Percentiles rank a stretch among this genome's conserved stretches.
Conservation (phyloP, 805 yeast genomes). For the Saturnispora sanitii region DNA sequence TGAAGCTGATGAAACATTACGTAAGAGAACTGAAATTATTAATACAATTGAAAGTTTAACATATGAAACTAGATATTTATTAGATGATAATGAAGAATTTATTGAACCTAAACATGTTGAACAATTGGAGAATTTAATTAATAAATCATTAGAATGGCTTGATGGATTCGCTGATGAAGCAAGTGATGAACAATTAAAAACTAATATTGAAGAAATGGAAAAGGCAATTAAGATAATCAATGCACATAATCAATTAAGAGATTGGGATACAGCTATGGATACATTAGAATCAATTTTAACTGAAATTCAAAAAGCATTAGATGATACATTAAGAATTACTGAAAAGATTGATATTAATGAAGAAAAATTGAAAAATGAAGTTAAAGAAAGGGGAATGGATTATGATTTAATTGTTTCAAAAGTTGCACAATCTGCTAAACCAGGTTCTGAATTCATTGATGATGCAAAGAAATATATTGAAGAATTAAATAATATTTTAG, state of each 20-base stretch:
- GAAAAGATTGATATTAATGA: constrained; percentile 24
- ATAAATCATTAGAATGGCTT: constrained; percentile 62
- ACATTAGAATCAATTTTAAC: constrained; percentile 35
- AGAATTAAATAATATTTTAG: constrained; percentile 22
- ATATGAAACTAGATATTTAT: constrained; percentile 44
- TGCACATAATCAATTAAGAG: constrained; percentile 3
- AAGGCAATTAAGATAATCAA: not conserved
- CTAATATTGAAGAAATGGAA: constrained; percentile 24
- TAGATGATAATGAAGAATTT: constrained; percentile 52
- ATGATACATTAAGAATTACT: constrained; percentile 1
- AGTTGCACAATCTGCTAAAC: constrained; percentile 1
- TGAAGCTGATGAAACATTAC: constrained; percentile 44
- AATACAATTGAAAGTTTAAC: constrained; percentile 54
- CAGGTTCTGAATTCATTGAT: not conserved
- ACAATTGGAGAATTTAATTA: constrained; percentile 29
- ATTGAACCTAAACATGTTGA: constrained; percentile 32
- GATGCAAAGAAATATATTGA: not conserved
- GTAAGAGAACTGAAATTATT: constrained; percentile 43
- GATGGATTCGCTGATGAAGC: constrained; percentile 60
- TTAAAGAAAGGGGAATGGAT: constrained; percentile 3
- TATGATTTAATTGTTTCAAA: not conserved
- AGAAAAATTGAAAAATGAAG: constrained; percentile 23
- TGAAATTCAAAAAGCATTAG: constrained; percentile 1
- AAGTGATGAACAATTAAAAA: constrained; percentile 28
- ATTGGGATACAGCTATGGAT: constrained; percentile 29